Conservation (phyloP, 805 yeast species). For the Peterozyma xylosa region DNA sequence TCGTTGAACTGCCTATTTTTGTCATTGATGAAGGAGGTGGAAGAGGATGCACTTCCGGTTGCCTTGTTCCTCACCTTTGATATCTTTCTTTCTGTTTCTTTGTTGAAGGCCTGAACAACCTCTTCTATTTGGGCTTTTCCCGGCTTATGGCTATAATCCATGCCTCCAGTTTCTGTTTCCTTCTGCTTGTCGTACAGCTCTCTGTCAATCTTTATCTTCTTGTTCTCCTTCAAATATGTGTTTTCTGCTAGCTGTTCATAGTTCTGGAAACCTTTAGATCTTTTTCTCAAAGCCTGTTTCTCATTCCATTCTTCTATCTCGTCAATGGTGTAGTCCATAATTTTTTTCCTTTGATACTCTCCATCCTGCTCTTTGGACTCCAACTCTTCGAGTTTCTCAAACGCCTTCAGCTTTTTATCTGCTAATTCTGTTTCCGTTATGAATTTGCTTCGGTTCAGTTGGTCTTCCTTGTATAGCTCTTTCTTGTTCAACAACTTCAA, state of each 20-base stretch:
- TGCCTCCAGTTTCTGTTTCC: slow-evolving; percentile 13
- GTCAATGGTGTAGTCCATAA: slow-evolving; percentile 52
- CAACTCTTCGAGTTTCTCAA: slow-evolving; percentile 18
- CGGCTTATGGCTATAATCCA: slow-evolving; percentile 28
- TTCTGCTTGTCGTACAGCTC: slow-evolving; percentile 36
- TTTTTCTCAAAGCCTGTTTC: slow-evolving; percentile 19
- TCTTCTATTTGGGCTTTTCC: slow-evolving; percentile 21
- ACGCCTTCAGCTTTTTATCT: slow-evolving; percentile 21
- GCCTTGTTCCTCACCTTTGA: slow-evolving; percentile 28
- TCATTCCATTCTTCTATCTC: slow-evolving; percentile 60
- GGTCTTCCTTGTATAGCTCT: slow-evolving; percentile 21
- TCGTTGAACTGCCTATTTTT: slow-evolving; percentile 69
- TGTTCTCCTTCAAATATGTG: slow-evolving; percentile 48
- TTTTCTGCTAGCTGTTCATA: slow-evolving; percentile 50
- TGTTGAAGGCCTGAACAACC: slow-evolving; percentile 25
- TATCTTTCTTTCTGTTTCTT: slow-evolving; percentile 27
- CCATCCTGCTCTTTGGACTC: slow-evolving; percentile 9
- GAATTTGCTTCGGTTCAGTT: too few relatives aligned
- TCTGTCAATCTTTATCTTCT: slow-evolving; percentile 26
- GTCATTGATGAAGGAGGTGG: slow-evolving; percentile 50
- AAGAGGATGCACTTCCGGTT: slow-evolving; percentile 25
- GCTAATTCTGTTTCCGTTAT: too few relatives aligned
- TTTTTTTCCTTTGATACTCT: slow-evolving; percentile 31
- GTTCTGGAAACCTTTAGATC: slow-evolving; percentile 35
- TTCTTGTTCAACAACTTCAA: slow-evolving; percentile 17